Conservation (phyloP, 495 filamentous ascomycete species). For the Sphaerosporella brunnea region DNA sequence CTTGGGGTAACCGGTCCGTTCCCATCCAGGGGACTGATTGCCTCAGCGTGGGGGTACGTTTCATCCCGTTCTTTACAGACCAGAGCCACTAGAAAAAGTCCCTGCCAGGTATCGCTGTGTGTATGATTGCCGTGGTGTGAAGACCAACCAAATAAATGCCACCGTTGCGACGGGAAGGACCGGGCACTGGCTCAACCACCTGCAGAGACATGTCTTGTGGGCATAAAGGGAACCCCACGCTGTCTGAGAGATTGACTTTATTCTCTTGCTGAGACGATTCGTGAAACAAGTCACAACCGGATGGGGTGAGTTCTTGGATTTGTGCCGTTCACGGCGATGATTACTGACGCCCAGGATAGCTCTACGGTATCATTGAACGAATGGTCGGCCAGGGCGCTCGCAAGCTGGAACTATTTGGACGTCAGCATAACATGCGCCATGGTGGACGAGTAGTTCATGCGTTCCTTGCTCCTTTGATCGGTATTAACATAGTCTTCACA, state of each 20-base stretch:
- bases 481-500: not conserved
- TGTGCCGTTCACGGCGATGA: not conserved
- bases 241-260: conserved; percentile 5
- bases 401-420: conserved; percentile 17
- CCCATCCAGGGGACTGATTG: conserved; percentile 7
- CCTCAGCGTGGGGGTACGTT: conserved; percentile 18
- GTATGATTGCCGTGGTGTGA: conserved; percentile 16
- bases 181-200: conserved; percentile 22
- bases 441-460: conserved; percentile 12
- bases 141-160: conserved; percentile 16
- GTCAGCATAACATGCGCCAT: conserved; percentile 18
- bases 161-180: conserved; percentile 19
- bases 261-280: conserved; percentile 12
- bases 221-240: conserved; percentile 13
- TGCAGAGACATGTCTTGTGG: conserved; percentile 18
- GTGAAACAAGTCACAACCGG: conserved; percentile 19
- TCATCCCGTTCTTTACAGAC: not conserved
- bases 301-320: conserved; percentile 7
- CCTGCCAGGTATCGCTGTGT: not conserved
- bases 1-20: conserved; percentile 18
- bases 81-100: not conserved
- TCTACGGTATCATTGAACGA: conserved; percentile 17
- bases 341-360: not conserved
- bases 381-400: conserved; percentile 10
- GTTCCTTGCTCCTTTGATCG: not conserved